Conservation (phyloP, 2,329 filamentous ascomycete species). For the Fusarium luffae region DNA sequence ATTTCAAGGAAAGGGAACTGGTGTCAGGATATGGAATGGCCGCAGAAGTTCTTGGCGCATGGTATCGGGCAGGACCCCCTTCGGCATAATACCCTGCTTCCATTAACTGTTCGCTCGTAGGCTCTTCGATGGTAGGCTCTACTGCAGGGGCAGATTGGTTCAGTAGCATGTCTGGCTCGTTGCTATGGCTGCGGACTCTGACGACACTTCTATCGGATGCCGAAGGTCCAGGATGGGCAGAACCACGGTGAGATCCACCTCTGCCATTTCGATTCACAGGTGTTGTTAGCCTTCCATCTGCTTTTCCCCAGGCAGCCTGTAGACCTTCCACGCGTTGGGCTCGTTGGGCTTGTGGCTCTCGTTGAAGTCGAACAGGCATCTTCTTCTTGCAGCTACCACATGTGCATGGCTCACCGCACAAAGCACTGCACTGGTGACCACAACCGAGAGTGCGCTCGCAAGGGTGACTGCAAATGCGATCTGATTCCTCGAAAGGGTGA, state of each 20-base stretch:
- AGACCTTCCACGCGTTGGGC: background rate
- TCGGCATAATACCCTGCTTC: slow-evolving; percentile 22
- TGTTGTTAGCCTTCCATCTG: background rate
- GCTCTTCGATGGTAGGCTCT: slow-evolving; percentile 47
- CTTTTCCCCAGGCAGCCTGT: background rate
- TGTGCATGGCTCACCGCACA: slow-evolving; percentile 31
- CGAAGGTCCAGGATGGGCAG: background rate
- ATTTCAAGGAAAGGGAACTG: slow-evolving; percentile 22
- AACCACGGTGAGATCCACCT: background rate
- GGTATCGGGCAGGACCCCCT: background rate
- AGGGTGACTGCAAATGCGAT: slow-evolving; percentile 47
- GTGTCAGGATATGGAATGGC: background rate
- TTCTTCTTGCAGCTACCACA: slow-evolving; percentile 6
- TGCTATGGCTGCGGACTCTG: background rate
- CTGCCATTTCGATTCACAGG: background rate
- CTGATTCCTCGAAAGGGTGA: slow-evolving; percentile 25
- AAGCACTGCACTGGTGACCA: slow-evolving; percentile 32
- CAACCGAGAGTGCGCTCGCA: slow-evolving; percentile 35
- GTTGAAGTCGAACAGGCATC: background rate
- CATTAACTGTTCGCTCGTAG: slow-evolving; percentile 63
- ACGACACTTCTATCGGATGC: background rate
- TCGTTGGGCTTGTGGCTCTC: background rate
- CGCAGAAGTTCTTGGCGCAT: background rate
- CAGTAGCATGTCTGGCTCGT: background rate
- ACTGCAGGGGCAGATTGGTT: background rate